A percentile compares a stretch with the other conserved stretches of the same genome.
phyloP scores from a whole-genome alignment of 1,284 basidiomycete species.

The Tilletia caries region DNA sequence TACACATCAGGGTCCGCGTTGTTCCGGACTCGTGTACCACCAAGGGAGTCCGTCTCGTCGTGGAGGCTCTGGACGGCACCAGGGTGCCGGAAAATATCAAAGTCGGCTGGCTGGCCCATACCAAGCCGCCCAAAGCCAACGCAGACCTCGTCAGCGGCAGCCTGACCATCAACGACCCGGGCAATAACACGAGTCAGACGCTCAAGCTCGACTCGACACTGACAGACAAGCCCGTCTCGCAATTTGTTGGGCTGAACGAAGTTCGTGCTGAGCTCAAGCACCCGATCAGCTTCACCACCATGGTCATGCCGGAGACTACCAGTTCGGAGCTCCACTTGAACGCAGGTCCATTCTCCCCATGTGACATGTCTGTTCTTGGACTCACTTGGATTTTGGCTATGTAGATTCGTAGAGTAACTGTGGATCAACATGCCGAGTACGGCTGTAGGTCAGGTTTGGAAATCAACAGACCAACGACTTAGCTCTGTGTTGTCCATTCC shows the following conservation, averaged over 20 bases:
- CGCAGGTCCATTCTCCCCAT: too few relatives aligned
- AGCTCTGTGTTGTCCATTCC: too few relatives aligned
- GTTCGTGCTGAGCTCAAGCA: neutral
- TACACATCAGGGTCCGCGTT: neutral
- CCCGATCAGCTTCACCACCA: constrained; percentile 3
- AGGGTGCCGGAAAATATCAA: neutral
- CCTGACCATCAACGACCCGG: neutral
- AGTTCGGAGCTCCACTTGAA: too few relatives aligned
- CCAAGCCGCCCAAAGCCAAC: constrained; percentile 5
- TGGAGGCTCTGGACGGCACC: constrained; percentile 9
- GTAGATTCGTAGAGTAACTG: too few relatives aligned
- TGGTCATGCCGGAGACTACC: neutral
- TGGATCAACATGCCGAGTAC: too few relatives aligned
- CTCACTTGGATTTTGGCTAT: too few relatives aligned
- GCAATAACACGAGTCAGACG: neutral
- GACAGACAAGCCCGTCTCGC: neutral
- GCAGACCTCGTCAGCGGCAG: constrained; percentile 10
- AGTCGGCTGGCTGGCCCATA: constrained; percentile 12
- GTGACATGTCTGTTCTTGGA: too few relatives aligned
- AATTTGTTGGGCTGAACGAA: constrained; percentile 11
- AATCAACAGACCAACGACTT: too few relatives aligned
- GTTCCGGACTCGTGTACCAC: neutral
- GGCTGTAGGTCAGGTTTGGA: too few relatives aligned
- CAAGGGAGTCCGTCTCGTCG: neutral
- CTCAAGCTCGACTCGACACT: neutral